A percentile compares a stretch with the other conserved stretches of the same genome.
These are phyloP conservation scores for Dioscorea cayenensis DNA, from an alignment of 116 monocot species.

Conservation along the genomic window DNA sequence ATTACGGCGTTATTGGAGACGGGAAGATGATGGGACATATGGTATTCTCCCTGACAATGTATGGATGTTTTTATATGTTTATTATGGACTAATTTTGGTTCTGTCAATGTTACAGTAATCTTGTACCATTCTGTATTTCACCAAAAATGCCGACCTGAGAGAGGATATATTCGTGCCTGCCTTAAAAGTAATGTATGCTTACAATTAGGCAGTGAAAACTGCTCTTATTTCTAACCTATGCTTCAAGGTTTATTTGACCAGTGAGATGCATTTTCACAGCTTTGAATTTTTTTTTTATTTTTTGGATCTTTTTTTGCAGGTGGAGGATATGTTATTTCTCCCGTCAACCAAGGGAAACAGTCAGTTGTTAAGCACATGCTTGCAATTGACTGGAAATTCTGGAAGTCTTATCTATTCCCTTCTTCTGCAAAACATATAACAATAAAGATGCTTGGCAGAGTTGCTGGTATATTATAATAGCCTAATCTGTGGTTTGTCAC, in stretches of 20 bases:
- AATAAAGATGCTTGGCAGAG: constrained; percentile 80
- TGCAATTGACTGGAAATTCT: constrained; percentile 97
- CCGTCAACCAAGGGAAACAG: constrained; percentile 73
- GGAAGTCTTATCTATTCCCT: constrained; percentile 69
- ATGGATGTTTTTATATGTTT: not conserved
- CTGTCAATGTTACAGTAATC: constrained; percentile 54
- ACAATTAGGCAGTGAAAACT: constrained; percentile 16
- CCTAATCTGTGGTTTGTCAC: not conserved
- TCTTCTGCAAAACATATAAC: constrained; percentile 85
- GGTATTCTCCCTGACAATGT: constrained; percentile 33
- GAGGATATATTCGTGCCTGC: constrained; percentile 82
- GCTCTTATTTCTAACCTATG: not conserved
- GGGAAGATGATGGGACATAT: constrained; percentile 99
- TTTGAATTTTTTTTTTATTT: not conserved
- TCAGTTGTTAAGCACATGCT: constrained; percentile 99
- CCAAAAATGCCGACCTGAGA: constrained; percentile 57
- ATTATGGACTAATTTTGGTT: constrained; percentile 7
- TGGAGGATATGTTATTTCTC: constrained; percentile 96
- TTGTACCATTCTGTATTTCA: constrained; percentile 93
- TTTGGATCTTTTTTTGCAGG: constrained; percentile 33
- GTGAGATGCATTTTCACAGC: not conserved
- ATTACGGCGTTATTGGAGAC: constrained; percentile 90
- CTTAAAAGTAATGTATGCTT: constrained; percentile 99
- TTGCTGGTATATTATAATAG: constrained; percentile 47
- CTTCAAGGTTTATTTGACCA: not conserved